Evolutionary conservation across 345 rosid species (phyloP), one percentile per base, ranked within the genome.

Genomic region (Acer negundo): DNA sequence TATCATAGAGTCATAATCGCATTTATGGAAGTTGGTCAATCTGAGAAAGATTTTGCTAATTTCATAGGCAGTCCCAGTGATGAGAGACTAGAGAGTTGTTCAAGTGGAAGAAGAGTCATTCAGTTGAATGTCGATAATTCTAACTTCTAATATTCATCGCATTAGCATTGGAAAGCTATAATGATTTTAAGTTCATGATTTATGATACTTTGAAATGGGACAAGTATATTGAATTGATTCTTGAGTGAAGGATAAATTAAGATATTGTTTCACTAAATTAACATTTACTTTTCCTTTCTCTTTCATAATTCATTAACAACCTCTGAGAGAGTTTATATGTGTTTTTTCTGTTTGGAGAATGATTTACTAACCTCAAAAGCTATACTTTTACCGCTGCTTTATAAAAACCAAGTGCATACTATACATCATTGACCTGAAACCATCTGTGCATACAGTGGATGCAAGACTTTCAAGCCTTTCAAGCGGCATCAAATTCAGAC

Each of bases 381-480:
- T 56, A 56, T n/a, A 56, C 42, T 53, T 67, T 44, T 67, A 67
- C 28, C 2, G 26, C 70, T 67, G 8, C 6, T 67, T 67, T 7
- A n/a, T 8, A 23, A 19, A 19, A 31, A 49, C 28, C 3, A 17
- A 20, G 19, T 70, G 62, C 2, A 56, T 35, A 35, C 35, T 42
- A 42, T 42, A 42, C n/a, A n/a, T 42, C 46, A 8, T 42, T 42
- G 46, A 42, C 46, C 46, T 42, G 46, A 70, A 22, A 53, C 2
- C 13, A 40, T 24, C 67, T 51, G 20, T 75, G 64, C 62, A 55
- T 68, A 79, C 87, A 93, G 97, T 93, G 97, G 97, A 91, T 93
- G 93, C 84, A 88, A 80, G 97, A 93, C 81, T 93, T 89, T 31
- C 92, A 93, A 72, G 89, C 88, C 26, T 93, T 93, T 79, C 95